Evolutionary conservation across 805 yeast species (phyloP).

Genomic region (Nakazawaea laoshanensis): DNA sequence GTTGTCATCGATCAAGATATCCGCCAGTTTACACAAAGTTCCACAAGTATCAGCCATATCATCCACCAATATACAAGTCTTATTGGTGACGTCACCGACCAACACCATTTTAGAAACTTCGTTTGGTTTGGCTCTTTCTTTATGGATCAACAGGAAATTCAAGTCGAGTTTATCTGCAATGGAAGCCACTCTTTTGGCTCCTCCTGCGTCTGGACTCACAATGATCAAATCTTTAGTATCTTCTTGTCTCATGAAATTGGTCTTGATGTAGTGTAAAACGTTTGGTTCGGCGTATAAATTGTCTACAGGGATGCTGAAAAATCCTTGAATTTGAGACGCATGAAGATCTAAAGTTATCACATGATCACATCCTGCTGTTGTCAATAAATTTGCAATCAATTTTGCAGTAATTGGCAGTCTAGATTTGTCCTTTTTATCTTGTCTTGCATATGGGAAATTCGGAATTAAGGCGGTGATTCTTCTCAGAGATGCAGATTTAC

Average conservation of each 20-base stretch:
- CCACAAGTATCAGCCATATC: slow-evolving; percentile 99
- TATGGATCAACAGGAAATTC: slow-evolving; percentile 92
- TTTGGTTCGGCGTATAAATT: slow-evolving; percentile 93
- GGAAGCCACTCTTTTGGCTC: slow-evolving; percentile 94
- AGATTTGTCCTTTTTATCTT: slow-evolving; percentile 92
- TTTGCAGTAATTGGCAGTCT: slow-evolving; percentile 97
- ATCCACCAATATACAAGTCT: slow-evolving; percentile 80
- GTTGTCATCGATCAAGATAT: slow-evolving; percentile 58
- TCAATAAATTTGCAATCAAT: slow-evolving; percentile 81
- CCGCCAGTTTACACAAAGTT: slow-evolving; percentile 91
- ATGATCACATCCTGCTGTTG: slow-evolving; percentile 93
- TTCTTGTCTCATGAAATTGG: slow-evolving; percentile 35
- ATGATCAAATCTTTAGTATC: slow-evolving; percentile 44
- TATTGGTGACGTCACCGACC: slow-evolving; percentile 87
- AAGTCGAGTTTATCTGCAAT: slow-evolving; percentile 88
- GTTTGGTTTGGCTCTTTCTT: slow-evolving; percentile 91
- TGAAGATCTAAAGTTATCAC: slow-evolving; percentile 95
- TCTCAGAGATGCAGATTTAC: slow-evolving; percentile 93
- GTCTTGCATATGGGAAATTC: slow-evolving; percentile 94
- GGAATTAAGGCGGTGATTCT: slow-evolving; percentile 93
- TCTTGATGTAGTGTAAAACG: slow-evolving; percentile 73
- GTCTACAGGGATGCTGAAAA: slow-evolving; percentile 91
- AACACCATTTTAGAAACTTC: slow-evolving; percentile 93
- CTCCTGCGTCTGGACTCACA: slow-evolving; percentile 98
- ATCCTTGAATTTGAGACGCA: slow-evolving; percentile 97